Conservation (phyloP, 2,329 filamentous ascomycete genomes). For the Talaromyces pinophilus region DNA sequence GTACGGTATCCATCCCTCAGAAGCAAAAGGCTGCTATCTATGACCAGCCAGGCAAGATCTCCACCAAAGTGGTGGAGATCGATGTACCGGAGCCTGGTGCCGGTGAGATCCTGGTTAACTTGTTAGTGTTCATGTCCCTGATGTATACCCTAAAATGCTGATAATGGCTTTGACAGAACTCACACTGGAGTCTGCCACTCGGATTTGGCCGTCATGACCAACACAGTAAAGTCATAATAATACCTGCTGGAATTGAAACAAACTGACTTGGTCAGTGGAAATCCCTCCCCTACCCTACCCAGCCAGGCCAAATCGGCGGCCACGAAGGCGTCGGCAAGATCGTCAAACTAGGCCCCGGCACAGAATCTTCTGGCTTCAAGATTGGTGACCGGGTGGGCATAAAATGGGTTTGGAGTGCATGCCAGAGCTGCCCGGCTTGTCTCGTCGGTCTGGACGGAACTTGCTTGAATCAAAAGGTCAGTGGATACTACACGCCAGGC, state of each 20-base stretch:
- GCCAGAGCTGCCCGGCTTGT: slow-evolving; percentile 58
- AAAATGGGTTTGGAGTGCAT: slow-evolving; percentile 65
- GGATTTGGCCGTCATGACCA: slow-evolving; percentile 60
- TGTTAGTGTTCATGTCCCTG: slow-evolving; percentile 45
- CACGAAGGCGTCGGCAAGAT: slow-evolving; percentile 69
- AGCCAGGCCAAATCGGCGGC: slow-evolving; percentile 64
- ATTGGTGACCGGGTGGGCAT: slow-evolving; percentile 70
- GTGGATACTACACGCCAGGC: slow-evolving; percentile 68
- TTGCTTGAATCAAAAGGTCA: slow-evolving; percentile 60
- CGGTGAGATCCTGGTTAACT: slow-evolving; percentile 63
- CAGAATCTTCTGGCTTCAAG: slow-evolving; percentile 58
- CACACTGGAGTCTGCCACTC: slow-evolving; percentile 68
- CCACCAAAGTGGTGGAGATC: slow-evolving; percentile 63
- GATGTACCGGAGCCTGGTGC: slow-evolving; percentile 65
- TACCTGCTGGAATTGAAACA: neutral
- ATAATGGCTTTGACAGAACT: slow-evolving; percentile 42
- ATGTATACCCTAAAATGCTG: no score
- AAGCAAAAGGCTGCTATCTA: slow-evolving; percentile 66
- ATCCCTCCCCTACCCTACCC: slow-evolving; percentile 60
- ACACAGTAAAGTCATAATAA: slow-evolving; percentile 32
- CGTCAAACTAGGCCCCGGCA: slow-evolving; percentile 64
- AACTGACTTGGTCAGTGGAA: slow-evolving; percentile 47
- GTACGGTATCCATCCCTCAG: slow-evolving; percentile 48
- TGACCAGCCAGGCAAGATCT: slow-evolving; percentile 65
- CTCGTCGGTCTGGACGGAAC: slow-evolving; percentile 56